Evolutionary conservation across 1,284 basidiomycete species (phyloP).

Genomic region (Ustilago esculenta): DNA sequence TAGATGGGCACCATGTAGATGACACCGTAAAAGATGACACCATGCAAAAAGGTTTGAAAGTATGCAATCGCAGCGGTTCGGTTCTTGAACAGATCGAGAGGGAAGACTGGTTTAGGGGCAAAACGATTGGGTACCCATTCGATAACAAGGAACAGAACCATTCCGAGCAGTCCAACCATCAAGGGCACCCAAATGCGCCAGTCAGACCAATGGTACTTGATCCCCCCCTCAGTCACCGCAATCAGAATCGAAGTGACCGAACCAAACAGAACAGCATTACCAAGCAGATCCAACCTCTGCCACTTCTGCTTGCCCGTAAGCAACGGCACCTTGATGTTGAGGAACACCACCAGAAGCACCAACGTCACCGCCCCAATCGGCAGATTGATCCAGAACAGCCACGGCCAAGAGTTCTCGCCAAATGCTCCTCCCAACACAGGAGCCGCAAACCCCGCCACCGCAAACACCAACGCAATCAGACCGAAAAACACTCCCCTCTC

Average conservation of each 20-base stretch:
- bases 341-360: conserved; percentile 43
- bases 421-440: conserved; percentile 69
- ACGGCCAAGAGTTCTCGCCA: conserved; percentile 67
- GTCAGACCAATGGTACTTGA: conserved; percentile 63
- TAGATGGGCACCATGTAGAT: conserved; percentile 66
- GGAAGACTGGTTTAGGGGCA: conserved; percentile 58
- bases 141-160: conserved; percentile 59
- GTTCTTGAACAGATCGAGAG: conserved; percentile 59
- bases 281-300: conserved; percentile 65
- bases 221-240: conserved; percentile 67
- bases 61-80: conserved; percentile 60
- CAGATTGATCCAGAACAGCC: conserved; percentile 69
- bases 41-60: conserved; percentile 65
- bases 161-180: conserved; percentile 58
- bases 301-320: conserved; percentile 65
- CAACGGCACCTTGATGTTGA: conserved; percentile 61
- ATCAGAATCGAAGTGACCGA: conserved; percentile 61
- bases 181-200: conserved; percentile 61
- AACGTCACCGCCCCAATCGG: conserved; percentile 23
- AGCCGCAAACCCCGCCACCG: conserved; percentile 56
- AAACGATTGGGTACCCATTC: conserved; percentile 49
- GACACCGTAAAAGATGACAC: conserved; percentile 53
- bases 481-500: conserved; percentile 69
- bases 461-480: conserved; percentile 61
- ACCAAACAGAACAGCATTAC: conserved; percentile 63